Base-by-base conservation (phyloP, 164 flowering plant species). In the Paratinospora sagittata region DNA sequence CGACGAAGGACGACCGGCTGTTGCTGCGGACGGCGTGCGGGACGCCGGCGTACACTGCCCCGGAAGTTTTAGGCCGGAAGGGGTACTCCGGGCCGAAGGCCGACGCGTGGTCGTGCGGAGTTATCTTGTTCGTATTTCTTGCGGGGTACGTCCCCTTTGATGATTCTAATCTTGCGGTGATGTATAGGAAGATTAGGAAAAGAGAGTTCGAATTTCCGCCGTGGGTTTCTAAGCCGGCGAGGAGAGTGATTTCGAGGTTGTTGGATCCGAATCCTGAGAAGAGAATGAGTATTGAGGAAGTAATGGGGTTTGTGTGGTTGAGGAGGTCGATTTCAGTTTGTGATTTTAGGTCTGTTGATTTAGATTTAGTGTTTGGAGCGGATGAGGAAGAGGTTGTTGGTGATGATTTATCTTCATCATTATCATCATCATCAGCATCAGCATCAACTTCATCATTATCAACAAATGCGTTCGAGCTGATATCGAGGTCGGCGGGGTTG, bases 91-190 rank as follows among this genome's bases (percentile, higher is more conserved):
- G 97, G 24, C 68, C 83, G 8, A 84, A 87, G 72, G 88, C 90
- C 10, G 93, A 90, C 30, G 92, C 91, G 0, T 91, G 94, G 94
- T 91, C 97, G 0, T 91, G 97, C 69, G 95, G 97, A 9, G 84
- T 91, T 0, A 79, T 91, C 2, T 74, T 91, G 23, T 89, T 75
- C 73, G 83, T 77, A 0, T 58, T 88, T n/a, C 82, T 89, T 14
- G 76, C 86, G 0, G 97, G 93, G 0, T 75, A 9, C 19, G 70
- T 87, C 9, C 97, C 97, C 4, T 91, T 88, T 57, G 87, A 89
- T 33, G 90, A 89, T 70, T 65, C 78, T 13, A 89, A 88, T 72
- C 57, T 89, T 17, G 68, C 73, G 0, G 62, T 75, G 37, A 87
- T 91, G 95, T 91, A 86, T 63, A 72, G 75, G 66, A 88, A 83